A percentile compares a stretch with the other conserved stretches of the same genome.
These are phyloP conservation scores for Byssothecium circinans DNA, from an alignment of 2,329 filamentous ascomycete genomes.

Conservation along the genomic window DNA sequence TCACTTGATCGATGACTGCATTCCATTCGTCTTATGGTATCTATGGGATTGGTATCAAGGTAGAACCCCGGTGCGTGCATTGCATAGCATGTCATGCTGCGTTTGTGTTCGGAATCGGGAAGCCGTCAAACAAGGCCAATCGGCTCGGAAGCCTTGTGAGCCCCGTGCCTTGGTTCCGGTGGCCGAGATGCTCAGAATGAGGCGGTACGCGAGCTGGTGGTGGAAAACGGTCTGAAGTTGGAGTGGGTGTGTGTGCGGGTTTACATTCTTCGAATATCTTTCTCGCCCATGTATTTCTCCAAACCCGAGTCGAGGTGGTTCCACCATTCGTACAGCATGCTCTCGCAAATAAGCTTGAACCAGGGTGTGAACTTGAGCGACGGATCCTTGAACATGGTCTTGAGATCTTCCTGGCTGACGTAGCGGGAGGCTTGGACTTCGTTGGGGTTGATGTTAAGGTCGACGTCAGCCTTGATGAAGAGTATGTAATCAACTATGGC, in stretches of 20 bases:
- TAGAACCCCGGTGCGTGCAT: constrained; percentile 20
- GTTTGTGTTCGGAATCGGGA: not conserved
- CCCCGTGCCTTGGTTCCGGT: not conserved
- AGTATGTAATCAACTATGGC: constrained; percentile 90
- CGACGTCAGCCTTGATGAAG: constrained; percentile 87
- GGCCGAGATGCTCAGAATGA: not conserved
- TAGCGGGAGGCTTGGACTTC: constrained; percentile 86
- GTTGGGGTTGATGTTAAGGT: constrained; percentile 79
- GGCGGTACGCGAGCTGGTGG: not conserved
- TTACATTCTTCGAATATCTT: constrained; percentile 82
- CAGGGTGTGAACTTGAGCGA: constrained; percentile 89
- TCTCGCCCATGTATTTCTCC: constrained; percentile 83
- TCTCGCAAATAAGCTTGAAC: constrained; percentile 99
- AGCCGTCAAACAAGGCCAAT: constrained; percentile 15
- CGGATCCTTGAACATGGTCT: constrained; percentile 80
- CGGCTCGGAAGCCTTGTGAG: constrained; percentile 4
- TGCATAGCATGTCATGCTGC: constrained; percentile 20
- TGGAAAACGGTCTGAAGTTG: not conserved
- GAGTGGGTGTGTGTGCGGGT: not conserved
- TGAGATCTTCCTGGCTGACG: constrained; percentile 79
- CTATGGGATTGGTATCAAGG: constrained; percentile 32
- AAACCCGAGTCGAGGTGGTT: constrained; percentile 76
- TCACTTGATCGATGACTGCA: constrained; percentile 28
- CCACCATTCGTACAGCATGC: constrained; percentile 99
- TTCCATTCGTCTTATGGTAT: constrained; percentile 27